Percentiles rank a stretch among this genome's conserved stretches.
Conservation (phyloP, 768 basidiomycete species). For the Phanerochaete carnosa region DNA sequence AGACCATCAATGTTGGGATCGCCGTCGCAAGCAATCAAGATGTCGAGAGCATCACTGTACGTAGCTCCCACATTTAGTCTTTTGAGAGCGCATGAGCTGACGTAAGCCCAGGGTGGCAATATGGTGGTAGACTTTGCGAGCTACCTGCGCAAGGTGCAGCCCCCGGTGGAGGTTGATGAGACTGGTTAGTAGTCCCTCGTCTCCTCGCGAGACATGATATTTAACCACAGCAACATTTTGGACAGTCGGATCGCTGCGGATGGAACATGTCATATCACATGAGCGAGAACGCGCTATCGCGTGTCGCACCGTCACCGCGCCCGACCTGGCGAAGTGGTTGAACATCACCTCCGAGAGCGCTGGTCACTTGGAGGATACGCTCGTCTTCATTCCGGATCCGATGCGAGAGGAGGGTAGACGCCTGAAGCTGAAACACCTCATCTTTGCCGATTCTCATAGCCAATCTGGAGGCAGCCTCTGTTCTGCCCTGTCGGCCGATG, state of each 20-base stretch:
- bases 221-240: no score
- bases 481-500: constrained; percentile 26
- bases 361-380: no score
- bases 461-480: no score
- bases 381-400: no score
- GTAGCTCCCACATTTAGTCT: background rate
- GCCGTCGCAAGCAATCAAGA: constrained; percentile 17
- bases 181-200: background rate
- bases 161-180: background rate
- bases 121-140: background rate
- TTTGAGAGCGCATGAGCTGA: background rate
- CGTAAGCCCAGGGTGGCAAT: background rate
- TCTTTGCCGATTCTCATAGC: no score
- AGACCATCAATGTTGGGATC: constrained; percentile 9
- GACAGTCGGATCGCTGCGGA: background rate
- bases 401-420: no score
- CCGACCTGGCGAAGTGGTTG: no score
- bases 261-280: background rate
- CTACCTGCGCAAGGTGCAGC: background rate
- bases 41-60: constrained; percentile 7
- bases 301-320: no score
- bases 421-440: no score
- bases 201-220: background rate
- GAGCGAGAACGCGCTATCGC: no score
- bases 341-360: no score